Conservation (phyloP, 768 basidiomycete genomes). For the Cubamyces sp. region DNA sequence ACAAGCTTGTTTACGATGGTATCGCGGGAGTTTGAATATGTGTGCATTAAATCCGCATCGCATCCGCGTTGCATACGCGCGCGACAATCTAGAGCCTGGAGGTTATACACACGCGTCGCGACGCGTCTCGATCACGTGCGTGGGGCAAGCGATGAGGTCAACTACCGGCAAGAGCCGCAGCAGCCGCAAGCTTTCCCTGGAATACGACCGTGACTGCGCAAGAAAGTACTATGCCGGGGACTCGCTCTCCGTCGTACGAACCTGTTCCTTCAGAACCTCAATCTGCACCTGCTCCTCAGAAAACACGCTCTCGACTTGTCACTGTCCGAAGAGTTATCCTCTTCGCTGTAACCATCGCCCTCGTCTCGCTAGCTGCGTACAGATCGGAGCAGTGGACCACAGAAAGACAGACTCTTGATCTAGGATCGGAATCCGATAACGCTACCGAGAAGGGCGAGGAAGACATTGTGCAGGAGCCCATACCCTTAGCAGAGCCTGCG, state of each 20-base stretch:
- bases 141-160: constrained; percentile 14
- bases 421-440: not conserved
- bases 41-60: not conserved
- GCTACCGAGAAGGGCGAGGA: constrained; percentile 5
- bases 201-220: constrained; percentile 9
- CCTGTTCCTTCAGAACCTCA: constrained; percentile 35
- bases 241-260: constrained; percentile 33
- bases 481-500: not conserved
- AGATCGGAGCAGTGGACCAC: constrained; percentile 48
- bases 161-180: constrained; percentile 20
- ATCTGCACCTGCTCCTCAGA: constrained; percentile 26
- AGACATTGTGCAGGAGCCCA: constrained; percentile 11
- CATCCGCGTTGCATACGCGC: not conserved
- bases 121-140: constrained; percentile 25
- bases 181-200: not conserved
- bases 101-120: constrained; percentile 17
- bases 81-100: not conserved
- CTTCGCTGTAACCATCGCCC: constrained; percentile 40
- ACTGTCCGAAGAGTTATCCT: constrained; percentile 38
- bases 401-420: not conserved
- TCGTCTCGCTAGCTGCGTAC: constrained; percentile 47
- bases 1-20: not conserved
- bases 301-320: constrained; percentile 33
- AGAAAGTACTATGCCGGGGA: constrained; percentile 9
- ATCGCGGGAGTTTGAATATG: not conserved